Percentiles rank a stretch among this genome's conserved stretches.
Conservation (phyloP, 2,329 filamentous ascomycete genomes). For the Alternaria triticimaculans region DNA sequence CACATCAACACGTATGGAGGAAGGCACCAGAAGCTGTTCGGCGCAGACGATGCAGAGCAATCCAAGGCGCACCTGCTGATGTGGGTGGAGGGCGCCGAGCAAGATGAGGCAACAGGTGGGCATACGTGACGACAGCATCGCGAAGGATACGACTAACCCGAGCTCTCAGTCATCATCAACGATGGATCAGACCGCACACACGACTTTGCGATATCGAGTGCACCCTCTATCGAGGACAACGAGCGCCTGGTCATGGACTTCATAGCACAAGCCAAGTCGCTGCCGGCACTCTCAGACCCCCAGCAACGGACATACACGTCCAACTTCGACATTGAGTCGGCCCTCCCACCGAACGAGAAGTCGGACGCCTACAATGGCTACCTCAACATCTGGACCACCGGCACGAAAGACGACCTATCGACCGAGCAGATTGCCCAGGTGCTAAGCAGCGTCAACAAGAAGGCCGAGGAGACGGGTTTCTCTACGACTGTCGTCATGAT, state of each 20-base stretch:
- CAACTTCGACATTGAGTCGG: conserved; percentile 29
- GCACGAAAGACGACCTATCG: conserved; percentile 24
- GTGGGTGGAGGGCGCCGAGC: conserved; percentile 50
- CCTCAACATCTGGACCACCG: conserved; percentile 34
- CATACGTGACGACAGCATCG: neutral
- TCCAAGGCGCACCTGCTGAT: conserved; percentile 44
- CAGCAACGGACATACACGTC: conserved; percentile 34
- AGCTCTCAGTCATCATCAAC: conserved; percentile 32
- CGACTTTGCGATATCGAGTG: conserved; percentile 42
- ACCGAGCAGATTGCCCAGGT: conserved; percentile 20
- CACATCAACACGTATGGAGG: conserved; percentile 57
- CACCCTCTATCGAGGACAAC: conserved; percentile 43
- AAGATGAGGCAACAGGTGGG: conserved; percentile 42
- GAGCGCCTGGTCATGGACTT: conserved; percentile 47
- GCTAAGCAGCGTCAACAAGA: conserved; percentile 14
- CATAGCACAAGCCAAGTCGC: conserved; percentile 41
- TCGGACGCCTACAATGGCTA: conserved; percentile 38
- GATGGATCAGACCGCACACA: conserved; percentile 20
- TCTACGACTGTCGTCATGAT: conserved; percentile 48
- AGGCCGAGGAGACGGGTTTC: conserved; percentile 24
- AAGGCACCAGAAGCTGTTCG: conserved; percentile 50
- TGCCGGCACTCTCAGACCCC: conserved; percentile 37
- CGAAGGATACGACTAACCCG: conserved; percentile 19
- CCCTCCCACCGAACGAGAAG: conserved; percentile 26
- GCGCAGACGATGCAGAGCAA: conserved; percentile 27